Percentiles rank a stretch among this genome's conserved stretches.
These are phyloP conservation scores for Apophysomyces elegans DNA, from an alignment of 371 early-diverging fungal genomes.

Conservation along the genomic window DNA sequence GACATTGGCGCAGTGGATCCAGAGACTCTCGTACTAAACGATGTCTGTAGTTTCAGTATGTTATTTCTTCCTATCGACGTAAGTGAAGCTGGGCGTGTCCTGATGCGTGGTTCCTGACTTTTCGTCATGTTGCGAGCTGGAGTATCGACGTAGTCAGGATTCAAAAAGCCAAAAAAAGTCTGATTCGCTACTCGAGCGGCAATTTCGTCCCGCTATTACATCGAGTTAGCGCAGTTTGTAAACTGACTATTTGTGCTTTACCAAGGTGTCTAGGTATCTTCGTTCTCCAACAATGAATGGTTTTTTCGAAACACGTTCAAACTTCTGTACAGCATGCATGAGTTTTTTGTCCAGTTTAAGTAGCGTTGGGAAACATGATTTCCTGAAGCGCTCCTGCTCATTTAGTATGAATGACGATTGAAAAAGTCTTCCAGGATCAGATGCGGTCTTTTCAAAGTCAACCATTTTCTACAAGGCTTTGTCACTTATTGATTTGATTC, in stretches of 20 bases:
- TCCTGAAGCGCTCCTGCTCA: slow-evolving; percentile 90
- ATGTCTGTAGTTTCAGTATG: not conserved
- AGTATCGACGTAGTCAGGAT: slow-evolving; percentile 32
- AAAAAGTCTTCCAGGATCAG: slow-evolving; percentile 84
- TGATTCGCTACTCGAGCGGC: slow-evolving; percentile 70
- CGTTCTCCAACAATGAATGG: slow-evolving; percentile 58
- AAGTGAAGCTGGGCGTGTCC: slow-evolving; percentile 8
- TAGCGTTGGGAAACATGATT: slow-evolving; percentile 82
- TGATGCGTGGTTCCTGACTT: not conserved
- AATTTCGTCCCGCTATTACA: slow-evolving; percentile 59
- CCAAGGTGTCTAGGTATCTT: slow-evolving; percentile 56
- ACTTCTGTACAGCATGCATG: slow-evolving; percentile 55
- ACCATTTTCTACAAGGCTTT: slow-evolving; percentile 65
- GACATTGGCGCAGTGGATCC: not conserved
- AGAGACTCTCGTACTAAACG: not conserved
- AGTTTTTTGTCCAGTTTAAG: slow-evolving; percentile 76
- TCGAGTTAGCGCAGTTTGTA: slow-evolving; percentile 1
- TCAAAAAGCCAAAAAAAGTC: slow-evolving; percentile 71
- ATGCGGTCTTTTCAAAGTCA: slow-evolving; percentile 87
- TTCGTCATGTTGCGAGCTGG: slow-evolving; percentile 3
- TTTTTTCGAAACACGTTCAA: slow-evolving; percentile 56
- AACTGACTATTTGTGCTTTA: slow-evolving; percentile 18
- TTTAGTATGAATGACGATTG: slow-evolving; percentile 80
- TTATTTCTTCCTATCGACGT: not conserved
- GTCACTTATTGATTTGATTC: not conserved